A percentile compares a stretch with the other conserved stretches of the same genome.
These are phyloP conservation scores for Erythrophleum ivorense DNA, from an alignment of 331 rosid genomes.

Conservation along the genomic window DNA sequence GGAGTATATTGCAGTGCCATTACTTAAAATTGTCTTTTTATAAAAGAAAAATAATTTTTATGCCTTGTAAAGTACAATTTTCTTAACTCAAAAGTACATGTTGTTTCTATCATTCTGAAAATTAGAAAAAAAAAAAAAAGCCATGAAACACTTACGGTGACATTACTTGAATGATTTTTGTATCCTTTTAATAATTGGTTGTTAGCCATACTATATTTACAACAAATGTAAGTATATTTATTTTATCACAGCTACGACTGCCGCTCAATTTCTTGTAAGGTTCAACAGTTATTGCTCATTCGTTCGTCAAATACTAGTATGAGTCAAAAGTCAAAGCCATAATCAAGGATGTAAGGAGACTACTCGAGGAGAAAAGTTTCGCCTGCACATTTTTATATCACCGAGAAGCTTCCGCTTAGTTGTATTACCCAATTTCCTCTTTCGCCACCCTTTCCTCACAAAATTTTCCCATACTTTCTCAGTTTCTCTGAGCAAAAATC, in stretches of 20 bases:
- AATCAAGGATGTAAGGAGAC: neutral
- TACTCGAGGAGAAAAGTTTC: constrained; percentile 27
- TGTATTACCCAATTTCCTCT: constrained; percentile 8
- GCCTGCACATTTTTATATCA: constrained; percentile 23
- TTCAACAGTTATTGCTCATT: neutral
- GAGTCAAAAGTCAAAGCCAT: constrained; percentile 40
- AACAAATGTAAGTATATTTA: too few species aligned
- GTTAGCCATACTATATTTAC: too few species aligned
- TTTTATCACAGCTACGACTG: neutral
- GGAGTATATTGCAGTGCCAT: too few species aligned
- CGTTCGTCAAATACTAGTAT: constrained; percentile 20
- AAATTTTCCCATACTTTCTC: constrained; percentile 9
- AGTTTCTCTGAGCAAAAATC: constrained; percentile 2
- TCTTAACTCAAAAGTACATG: too few species aligned
- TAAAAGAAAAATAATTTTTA: too few species aligned
- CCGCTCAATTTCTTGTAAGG: neutral
- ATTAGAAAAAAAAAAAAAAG: too few species aligned
- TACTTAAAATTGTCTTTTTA: too few species aligned
- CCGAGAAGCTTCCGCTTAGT: constrained; percentile 31
- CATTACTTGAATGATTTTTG: too few species aligned
- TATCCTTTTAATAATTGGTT: too few species aligned
- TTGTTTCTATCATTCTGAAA: too few species aligned
- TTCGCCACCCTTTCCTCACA: neutral
- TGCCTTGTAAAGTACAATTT: too few species aligned
- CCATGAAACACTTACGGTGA: too few species aligned